Conservation (phyloP, 2,329 filamentous ascomycete genomes). For the Alternaria atra region DNA sequence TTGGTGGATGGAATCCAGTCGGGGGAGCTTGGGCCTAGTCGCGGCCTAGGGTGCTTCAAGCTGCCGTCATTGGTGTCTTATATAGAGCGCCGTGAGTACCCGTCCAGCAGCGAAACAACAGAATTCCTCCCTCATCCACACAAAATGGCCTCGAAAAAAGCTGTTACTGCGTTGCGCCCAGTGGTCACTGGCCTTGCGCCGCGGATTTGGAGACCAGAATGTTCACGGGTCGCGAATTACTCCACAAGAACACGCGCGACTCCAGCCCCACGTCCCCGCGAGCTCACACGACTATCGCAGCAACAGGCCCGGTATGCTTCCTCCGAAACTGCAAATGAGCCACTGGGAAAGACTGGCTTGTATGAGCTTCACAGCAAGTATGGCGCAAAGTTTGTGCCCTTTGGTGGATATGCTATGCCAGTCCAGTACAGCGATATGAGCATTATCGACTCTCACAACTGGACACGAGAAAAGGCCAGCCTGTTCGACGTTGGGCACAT, state of each 20-base stretch:
- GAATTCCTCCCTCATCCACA: constrained; percentile 19
- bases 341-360: constrained; percentile 71
- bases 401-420: constrained; percentile 92
- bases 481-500: constrained; percentile 98
- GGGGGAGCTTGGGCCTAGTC: constrained; percentile 27
- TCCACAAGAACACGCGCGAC: constrained; percentile 24
- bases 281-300: constrained; percentile 24
- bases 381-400: constrained; percentile 95
- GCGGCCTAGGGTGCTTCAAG: constrained; percentile 8
- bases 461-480: constrained; percentile 86
- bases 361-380: constrained; percentile 80
- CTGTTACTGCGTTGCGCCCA: constrained; percentile 33
- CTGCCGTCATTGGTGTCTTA: constrained; percentile 31
- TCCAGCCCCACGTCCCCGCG: constrained; percentile 39
- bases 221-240: constrained; percentile 20
- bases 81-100: constrained; percentile 30
- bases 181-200: constrained; percentile 36
- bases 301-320: constrained; percentile 42
- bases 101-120: constrained; percentile 14
- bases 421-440: constrained; percentile 83
- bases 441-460: constrained; percentile 85
- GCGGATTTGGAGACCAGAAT: constrained; percentile 23
- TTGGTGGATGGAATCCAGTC: constrained; percentile 28
- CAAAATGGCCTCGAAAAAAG: constrained; percentile 45
- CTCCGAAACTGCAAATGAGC: constrained; percentile 32